Evolutionary conservation across 345 rosid species (phyloP).

Genomic region (Arabidopsis arenosa): DNA sequence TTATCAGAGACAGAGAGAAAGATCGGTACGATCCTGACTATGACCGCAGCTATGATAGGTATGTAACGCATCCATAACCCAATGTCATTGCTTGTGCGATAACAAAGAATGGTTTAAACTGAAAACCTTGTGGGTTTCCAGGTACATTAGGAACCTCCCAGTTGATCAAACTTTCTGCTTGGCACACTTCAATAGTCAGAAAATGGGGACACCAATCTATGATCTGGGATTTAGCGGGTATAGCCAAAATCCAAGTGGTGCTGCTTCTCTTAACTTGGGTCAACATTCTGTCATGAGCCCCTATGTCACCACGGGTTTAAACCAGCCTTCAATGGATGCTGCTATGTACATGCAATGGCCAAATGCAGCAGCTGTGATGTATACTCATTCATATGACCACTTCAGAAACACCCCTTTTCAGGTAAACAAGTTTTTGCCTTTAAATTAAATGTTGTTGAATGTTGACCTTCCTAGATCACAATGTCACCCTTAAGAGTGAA

Average conservation of each 20-base stretch:
- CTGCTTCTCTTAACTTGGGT: slow-evolving; percentile 52
- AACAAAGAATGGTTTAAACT: background rate
- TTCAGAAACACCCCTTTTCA: slow-evolving; percentile 73
- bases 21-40: slow-evolving; percentile 89
- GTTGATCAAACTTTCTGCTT: slow-evolving; percentile 53
- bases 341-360: slow-evolving; percentile 77
- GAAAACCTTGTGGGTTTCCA: slow-evolving; percentile 38
- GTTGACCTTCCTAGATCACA: background rate
- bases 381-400: slow-evolving; percentile 79
- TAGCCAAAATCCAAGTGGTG: slow-evolving; percentile 63
- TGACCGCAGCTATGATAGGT: slow-evolving; percentile 83
- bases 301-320: slow-evolving; percentile 53
- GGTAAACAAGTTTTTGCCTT: slow-evolving; percentile 47
- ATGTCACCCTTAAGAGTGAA: background rate
- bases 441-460: background rate
- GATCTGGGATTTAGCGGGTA: slow-evolving; percentile 59
- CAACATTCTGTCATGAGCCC: slow-evolving; percentile 62
- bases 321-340: slow-evolving; percentile 59
- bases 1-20: slow-evolving; percentile 86
- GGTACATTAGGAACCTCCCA: slow-evolving; percentile 79
- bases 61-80: background rate
- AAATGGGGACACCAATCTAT: slow-evolving; percentile 64
- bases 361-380: slow-evolving; percentile 68
- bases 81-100: background rate
- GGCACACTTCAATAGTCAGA: slow-evolving; percentile 66